These are phyloP conservation scores for Saccharomycodes ludwigii DNA, from an alignment of 805 yeast species.

Conservation along the genomic window DNA sequence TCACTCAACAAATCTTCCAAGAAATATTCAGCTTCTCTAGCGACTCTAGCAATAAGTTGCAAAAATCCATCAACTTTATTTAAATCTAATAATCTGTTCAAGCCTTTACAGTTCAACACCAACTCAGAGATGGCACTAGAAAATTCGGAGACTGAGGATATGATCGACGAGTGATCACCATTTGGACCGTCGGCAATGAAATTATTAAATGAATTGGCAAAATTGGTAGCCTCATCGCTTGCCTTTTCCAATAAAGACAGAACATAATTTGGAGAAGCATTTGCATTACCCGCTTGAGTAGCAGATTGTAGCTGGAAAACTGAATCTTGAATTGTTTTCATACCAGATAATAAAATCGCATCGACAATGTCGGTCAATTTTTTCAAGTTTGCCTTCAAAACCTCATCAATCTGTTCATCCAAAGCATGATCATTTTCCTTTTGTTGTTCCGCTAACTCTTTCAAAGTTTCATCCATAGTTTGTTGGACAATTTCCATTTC, in stretches of 20 bases:
- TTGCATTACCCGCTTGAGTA: constrained; percentile 71
- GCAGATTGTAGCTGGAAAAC: constrained; percentile 63
- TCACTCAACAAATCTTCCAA: constrained; percentile 47
- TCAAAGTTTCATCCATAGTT: constrained; percentile 61
- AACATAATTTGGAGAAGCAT: constrained; percentile 58
- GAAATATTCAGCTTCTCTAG: constrained; percentile 48
- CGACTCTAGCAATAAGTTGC: constrained; percentile 31
- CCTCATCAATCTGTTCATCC: constrained; percentile 46
- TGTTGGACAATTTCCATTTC: constrained; percentile 72
- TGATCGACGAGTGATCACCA: constrained; percentile 48
- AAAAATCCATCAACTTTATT: constrained; percentile 6
- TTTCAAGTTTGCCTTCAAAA: constrained; percentile 33
- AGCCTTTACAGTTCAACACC: constrained; percentile 32
- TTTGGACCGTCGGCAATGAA: constrained; percentile 66
- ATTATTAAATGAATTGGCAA: constrained; percentile 64
- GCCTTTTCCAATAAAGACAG: constrained; percentile 60
- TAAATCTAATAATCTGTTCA: constrained; percentile 1
- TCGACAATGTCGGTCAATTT: constrained; percentile 51
- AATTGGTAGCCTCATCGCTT: constrained; percentile 61
- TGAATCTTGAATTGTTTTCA: constrained; percentile 61
- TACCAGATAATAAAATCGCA: constrained; percentile 55
- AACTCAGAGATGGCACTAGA: constrained; percentile 51
- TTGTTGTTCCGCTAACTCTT: constrained; percentile 41
- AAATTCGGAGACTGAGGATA: constrained; percentile 50
- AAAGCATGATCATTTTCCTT: constrained; percentile 37